Evolutionary conservation across 176 grass and related monocot genomes (phyloP).

Genomic region (Elymus sibiricus): DNA sequence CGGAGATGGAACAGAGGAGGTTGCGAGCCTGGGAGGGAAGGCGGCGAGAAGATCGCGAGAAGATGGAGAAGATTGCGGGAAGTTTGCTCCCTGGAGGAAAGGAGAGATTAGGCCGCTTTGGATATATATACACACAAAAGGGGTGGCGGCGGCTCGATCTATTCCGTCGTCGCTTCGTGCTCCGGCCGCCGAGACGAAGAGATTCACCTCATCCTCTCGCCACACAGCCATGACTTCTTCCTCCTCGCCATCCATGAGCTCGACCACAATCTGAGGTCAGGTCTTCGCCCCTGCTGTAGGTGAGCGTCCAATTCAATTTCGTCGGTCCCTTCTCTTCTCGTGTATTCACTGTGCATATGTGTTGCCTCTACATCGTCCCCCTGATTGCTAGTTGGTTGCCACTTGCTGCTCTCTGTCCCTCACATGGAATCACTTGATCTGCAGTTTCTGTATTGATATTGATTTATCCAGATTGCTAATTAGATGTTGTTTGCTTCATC

Average conservation of each 20-base stretch:
- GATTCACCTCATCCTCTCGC: not conserved
- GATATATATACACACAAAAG: not conserved
- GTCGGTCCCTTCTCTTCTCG: not conserved
- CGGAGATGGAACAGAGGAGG: no score
- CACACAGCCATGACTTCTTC: not conserved
- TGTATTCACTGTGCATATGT: not conserved
- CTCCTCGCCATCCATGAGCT: not conserved
- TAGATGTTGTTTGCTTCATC: no score
- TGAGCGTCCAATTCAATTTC: not conserved
- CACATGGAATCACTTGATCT: no score
- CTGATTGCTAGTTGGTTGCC: no score
- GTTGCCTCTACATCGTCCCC: not conserved
- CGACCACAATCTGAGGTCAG: not conserved
- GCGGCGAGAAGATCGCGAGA: not conserved
- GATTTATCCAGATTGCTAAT: no score
- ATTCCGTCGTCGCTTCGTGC: not conserved
- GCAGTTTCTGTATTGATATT: no score
- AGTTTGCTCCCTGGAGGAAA: not conserved
- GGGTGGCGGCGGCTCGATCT: not conserved
- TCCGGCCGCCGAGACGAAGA: not conserved
- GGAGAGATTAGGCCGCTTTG: not conserved
- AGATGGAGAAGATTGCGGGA: not conserved
- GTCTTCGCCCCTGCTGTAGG: not conserved
- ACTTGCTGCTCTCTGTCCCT: no score
- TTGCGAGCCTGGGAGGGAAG: not conserved